Conservation (phyloP, 768 basidiomycete species). For the Albatrellus ellisii region DNA sequence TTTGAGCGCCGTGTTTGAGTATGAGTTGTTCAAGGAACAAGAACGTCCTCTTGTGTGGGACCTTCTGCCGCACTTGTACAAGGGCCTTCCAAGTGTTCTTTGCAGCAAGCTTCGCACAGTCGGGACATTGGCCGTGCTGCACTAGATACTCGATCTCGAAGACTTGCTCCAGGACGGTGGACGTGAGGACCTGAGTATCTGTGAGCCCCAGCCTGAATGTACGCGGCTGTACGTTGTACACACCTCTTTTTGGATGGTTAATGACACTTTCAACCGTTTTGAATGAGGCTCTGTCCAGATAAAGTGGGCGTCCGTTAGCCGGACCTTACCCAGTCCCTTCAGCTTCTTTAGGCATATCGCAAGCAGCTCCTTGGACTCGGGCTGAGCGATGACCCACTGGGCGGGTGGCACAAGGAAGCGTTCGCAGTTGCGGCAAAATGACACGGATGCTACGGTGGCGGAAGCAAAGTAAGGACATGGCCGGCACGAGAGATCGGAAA, state of each 20-base stretch:
- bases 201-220: neutral
- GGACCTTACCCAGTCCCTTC: constrained; percentile 87
- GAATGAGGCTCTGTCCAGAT: constrained; percentile 99
- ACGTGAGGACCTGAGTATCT: constrained; percentile 63
- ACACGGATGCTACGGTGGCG: constrained; percentile 53
- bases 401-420: constrained; percentile 86
- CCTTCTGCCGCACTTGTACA: constrained; percentile 98
- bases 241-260: constrained; percentile 98
- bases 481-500: constrained; percentile 1
- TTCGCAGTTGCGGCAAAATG: constrained; percentile 93
- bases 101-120: constrained; percentile 87
- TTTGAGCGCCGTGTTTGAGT: constrained; percentile 91
- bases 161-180: constrained; percentile 92
- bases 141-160: constrained; percentile 96
- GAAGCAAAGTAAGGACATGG: neutral
- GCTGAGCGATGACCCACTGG: constrained; percentile 74
- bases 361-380: constrained; percentile 87
- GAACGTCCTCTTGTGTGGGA: constrained; percentile 96
- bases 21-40: constrained; percentile 95
- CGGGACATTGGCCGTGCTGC: constrained; percentile 89
- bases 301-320: constrained; percentile 95
- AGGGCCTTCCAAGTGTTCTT: constrained; percentile 99
- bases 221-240: constrained; percentile 13
- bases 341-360: constrained; percentile 92
- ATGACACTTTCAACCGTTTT: constrained; percentile 79